Conservation (phyloP, 1,139 yeast species). For the Debaryomycetaceae sp. region DNA sequence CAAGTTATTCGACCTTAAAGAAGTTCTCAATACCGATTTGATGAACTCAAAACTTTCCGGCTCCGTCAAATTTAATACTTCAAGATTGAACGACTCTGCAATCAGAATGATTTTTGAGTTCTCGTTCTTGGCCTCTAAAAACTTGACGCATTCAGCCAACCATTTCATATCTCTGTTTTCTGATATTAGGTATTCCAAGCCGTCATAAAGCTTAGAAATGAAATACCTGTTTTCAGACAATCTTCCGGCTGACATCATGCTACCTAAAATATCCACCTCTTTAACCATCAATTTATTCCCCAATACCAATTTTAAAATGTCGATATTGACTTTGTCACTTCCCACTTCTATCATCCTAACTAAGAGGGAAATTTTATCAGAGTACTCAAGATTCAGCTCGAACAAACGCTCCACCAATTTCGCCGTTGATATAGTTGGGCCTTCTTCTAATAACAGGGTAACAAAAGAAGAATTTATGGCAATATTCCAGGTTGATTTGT, state of each 20-base stretch:
- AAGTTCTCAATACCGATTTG: slow-evolving; percentile 12
- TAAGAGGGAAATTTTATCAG: slow-evolving; percentile 15
- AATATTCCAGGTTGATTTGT: slow-evolving; percentile 31
- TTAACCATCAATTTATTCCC: slow-evolving; percentile 7
- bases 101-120: slow-evolving; percentile 8
- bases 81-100: slow-evolving; percentile 7
- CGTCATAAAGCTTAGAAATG: slow-evolving; percentile 11
- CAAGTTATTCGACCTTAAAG: slow-evolving; percentile 11
- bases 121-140: slow-evolving; percentile 12
- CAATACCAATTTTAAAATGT: slow-evolving; percentile 17
- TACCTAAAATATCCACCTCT: slow-evolving; percentile 9
- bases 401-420: slow-evolving; percentile 27
- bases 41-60: slow-evolving; percentile 9
- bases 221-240: slow-evolving; percentile 21
- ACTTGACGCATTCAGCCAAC: slow-evolving; percentile 17
- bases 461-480: slow-evolving; percentile 30
- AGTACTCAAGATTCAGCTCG: slow-evolving; percentile 16
- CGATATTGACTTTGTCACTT: slow-evolving; percentile 29
- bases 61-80: slow-evolving; percentile 5
- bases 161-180: slow-evolving; percentile 14
- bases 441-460: slow-evolving; percentile 15
- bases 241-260: slow-evolving; percentile 11
- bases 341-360: slow-evolving; percentile 19
- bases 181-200: slow-evolving; percentile 11
- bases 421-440: slow-evolving; percentile 15